Conservation (phyloP, 345 rosid genomes). For the Cardamine resedifolia region DNA sequence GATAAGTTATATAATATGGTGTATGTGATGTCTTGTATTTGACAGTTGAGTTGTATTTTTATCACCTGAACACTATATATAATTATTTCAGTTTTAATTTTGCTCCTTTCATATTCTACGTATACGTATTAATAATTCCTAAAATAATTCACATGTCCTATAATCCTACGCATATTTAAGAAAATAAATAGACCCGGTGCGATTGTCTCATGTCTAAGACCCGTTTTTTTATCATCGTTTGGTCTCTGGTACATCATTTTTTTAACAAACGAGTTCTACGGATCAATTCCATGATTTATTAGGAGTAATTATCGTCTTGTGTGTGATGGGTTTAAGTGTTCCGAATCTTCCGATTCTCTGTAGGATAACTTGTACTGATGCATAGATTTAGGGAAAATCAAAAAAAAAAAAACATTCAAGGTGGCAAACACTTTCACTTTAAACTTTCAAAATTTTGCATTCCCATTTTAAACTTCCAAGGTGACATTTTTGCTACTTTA, state of each 20-base stretch:
- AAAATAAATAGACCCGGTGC: not conserved
- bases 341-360: not conserved
- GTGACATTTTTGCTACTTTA: no score
- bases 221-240: not conserved
- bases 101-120: not conserved
- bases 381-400: no score
- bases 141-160: not conserved
- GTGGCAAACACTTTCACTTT: no score
- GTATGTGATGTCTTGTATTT: conserved; percentile 12
- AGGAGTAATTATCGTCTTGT: not conserved
- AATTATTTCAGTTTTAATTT: not conserved
- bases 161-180: not conserved
- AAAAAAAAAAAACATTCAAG: no score
- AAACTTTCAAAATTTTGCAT: no score
- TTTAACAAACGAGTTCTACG: not conserved
- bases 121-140: not conserved
- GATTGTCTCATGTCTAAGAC: not conserved
- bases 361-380: not conserved
- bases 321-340: not conserved
- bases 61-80: not conserved
- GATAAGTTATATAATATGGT: not conserved
- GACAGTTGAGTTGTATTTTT: not conserved
- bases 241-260: not conserved
- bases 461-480: no score
- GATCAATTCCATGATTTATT: not conserved